Evolutionary conservation across 768 basidiomycete genomes (phyloP).

Genomic region (Imleria badia): DNA sequence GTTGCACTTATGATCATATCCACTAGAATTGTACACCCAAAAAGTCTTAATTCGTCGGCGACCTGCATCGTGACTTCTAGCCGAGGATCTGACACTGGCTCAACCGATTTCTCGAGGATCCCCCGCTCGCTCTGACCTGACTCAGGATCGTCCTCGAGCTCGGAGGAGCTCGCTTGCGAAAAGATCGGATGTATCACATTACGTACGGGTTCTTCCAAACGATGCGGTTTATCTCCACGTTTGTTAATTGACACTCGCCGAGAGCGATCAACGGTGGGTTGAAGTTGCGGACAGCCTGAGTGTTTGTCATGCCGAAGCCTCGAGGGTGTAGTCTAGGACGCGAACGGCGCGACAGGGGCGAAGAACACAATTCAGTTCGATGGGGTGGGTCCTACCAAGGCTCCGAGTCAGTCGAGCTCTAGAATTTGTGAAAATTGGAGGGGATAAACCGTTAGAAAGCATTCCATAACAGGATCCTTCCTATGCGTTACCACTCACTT

Average conservation of each 20-base stretch:
- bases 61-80: too few relatives aligned
- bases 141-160: background rate
- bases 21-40: too few relatives aligned
- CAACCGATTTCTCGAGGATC: background rate
- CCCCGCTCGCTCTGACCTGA: background rate
- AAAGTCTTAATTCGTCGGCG: too few relatives aligned
- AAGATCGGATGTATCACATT: background rate
- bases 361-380: background rate
- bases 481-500: background rate
- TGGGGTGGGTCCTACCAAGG: background rate
- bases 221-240: slow-evolving; percentile 5
- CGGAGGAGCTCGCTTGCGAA: background rate
- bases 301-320: slow-evolving; percentile 3
- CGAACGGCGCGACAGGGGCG: background rate
- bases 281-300: background rate
- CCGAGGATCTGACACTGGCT: background rate
- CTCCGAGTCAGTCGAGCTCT: background rate
- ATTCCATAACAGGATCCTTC: background rate
- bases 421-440: background rate
- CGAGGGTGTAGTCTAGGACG: background rate
- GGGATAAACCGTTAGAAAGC: background rate
- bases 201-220: background rate
- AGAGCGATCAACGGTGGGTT: background rate
- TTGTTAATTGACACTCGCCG: background rate
- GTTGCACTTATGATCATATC: too few relatives aligned